Percentiles rank a stretch among this genome's conserved stretches.
Evolutionary conservation across 2,329 filamentous ascomycete genomes (phyloP).

Genomic region (Phialophora verrucosa): DNA sequence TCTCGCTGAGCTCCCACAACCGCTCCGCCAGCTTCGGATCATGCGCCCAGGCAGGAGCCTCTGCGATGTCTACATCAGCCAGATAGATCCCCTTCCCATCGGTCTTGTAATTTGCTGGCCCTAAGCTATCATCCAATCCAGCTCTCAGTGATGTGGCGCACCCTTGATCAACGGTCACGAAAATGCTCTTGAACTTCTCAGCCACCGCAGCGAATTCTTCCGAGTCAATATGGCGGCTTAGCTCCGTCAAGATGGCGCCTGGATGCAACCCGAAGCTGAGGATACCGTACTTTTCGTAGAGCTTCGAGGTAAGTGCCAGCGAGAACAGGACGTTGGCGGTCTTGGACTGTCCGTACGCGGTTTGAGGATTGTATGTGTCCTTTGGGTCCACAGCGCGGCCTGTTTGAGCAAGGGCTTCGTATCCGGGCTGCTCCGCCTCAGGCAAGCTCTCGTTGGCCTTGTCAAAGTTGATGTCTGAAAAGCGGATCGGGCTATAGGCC

Average conservation of each 20-base stretch:
- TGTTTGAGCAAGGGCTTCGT: background rate
- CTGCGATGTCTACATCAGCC: background rate
- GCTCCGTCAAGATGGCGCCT: constrained; percentile 40
- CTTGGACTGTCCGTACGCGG: constrained; percentile 55
- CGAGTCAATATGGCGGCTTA: constrained; percentile 38
- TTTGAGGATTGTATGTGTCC: constrained; percentile 40
- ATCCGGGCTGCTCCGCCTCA: constrained; percentile 28
- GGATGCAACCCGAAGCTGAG: constrained; percentile 50
- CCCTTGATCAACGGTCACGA: constrained; percentile 12
- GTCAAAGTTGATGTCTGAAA: constrained; percentile 46
- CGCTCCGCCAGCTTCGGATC: constrained; percentile 8
- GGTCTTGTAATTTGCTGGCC: background rate
- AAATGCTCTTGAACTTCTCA: background rate
- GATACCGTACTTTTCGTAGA: constrained; percentile 42
- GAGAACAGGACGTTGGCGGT: constrained; percentile 56
- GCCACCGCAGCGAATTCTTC: constrained; percentile 25
- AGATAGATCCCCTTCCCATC: constrained; percentile 11
- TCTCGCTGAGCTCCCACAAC: constrained; percentile 20
- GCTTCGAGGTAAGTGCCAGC: constrained; percentile 44
- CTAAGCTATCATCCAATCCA: constrained; percentile 11
- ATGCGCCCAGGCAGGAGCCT: constrained; percentile 6
- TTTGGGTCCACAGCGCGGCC: constrained; percentile 9
- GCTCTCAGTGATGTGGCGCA: constrained; percentile 10
- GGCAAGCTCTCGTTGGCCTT: constrained; percentile 35
- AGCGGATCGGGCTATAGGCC: constrained; percentile 36